These are phyloP conservation scores for Trichosporon sp. DNA, from an alignment of 1,284 basidiomycete species.

Conservation along the genomic window DNA sequence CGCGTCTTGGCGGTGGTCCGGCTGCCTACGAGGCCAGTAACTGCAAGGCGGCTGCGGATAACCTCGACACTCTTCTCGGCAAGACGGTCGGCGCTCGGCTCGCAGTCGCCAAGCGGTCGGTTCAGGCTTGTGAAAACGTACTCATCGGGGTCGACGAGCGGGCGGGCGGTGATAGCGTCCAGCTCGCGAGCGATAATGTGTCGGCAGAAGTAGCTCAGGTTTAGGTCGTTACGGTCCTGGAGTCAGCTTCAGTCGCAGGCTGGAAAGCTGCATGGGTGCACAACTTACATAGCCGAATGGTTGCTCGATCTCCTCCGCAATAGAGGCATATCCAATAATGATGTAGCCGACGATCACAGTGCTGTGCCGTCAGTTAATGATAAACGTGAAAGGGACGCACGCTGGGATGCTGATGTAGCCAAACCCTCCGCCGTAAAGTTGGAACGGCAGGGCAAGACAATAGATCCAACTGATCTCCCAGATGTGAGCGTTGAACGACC, in stretches of 20 bases:
- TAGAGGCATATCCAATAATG: constrained; percentile 44
- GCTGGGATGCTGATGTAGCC: constrained; percentile 62
- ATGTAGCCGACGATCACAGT: constrained; percentile 28
- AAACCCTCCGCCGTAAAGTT: constrained; percentile 57
- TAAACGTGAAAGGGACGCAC: constrained; percentile 16
- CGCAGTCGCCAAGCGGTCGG: constrained; percentile 16
- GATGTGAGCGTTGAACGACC: constrained; percentile 56
- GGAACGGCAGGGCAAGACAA: constrained; percentile 56
- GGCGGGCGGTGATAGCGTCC: constrained; percentile 38
- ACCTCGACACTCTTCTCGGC: not conserved
- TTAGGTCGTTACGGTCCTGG: constrained; percentile 17
- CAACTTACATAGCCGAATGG: constrained; percentile 41
- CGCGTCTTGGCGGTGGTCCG: not conserved
- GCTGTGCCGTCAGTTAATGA: constrained; percentile 11
- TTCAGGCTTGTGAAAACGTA: constrained; percentile 35
- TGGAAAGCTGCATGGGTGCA: no score
- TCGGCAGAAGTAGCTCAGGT: constrained; percentile 42
- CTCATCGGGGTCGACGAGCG: constrained; percentile 29
- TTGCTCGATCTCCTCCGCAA: constrained; percentile 41
- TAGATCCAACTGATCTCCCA: constrained; percentile 44
- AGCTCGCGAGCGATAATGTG: constrained; percentile 46
- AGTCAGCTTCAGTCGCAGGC: not conserved
- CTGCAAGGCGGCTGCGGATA: constrained; percentile 10
- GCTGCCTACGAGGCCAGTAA: not conserved
- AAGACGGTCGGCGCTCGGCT: constrained; percentile 11